Conservation (phyloP, 495 filamentous ascomycete species). For the Xylaria intraflava region DNA sequence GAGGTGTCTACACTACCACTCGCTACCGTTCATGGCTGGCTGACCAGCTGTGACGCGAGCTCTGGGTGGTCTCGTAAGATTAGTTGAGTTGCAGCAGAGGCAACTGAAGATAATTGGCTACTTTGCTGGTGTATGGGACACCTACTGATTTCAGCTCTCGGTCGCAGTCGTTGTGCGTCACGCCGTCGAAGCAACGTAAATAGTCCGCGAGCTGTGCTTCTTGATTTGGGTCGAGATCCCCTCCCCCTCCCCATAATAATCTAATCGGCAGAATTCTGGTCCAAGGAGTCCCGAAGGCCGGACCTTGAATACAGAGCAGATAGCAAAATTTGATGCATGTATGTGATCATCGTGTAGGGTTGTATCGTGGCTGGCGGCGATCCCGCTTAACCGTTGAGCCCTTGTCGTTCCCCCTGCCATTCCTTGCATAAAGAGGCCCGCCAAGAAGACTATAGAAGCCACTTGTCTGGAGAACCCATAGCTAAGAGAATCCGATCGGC, state of each 20-base stretch:
- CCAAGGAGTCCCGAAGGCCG: neutral
- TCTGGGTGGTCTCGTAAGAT: neutral
- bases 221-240: neutral
- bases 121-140: too few relatives aligned
- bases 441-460: neutral
- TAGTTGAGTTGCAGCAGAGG: too few relatives aligned
- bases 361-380: conserved; percentile 22
- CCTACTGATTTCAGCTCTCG: neutral
- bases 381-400: conserved; percentile 20
- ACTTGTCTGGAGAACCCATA: conserved; percentile 12
- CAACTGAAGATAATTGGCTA: too few relatives aligned
- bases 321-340: neutral
- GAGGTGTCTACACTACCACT: conserved; percentile 1
- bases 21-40: neutral
- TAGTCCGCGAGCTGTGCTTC: neutral
- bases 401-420: conserved; percentile 16
- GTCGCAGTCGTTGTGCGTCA: neutral
- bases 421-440: conserved; percentile 15
- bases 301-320: neutral
- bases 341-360: conserved; percentile 10
- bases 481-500: conserved; percentile 11
- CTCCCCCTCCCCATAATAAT: neutral
- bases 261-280: neutral
- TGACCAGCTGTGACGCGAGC: neutral
- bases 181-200: too few relatives aligned